Base-by-base conservation (phyloP, 2,329 filamentous ascomycete genomes). In the Tolypocladium inflatum region DNA sequence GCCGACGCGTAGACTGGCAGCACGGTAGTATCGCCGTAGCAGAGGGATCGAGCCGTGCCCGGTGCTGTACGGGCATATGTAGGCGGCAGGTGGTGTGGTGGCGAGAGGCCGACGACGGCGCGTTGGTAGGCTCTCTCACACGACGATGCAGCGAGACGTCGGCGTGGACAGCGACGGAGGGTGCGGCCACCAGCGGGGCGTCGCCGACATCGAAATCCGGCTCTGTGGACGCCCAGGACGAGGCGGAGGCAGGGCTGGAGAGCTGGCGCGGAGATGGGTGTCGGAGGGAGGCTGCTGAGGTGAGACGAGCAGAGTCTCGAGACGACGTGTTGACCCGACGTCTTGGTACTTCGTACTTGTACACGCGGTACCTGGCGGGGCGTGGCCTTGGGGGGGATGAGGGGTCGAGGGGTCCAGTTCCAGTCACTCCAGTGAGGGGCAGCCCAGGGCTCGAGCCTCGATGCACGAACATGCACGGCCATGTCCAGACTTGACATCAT, bases 1-100 rank as follows among this genome's bases (percentile, higher is more conserved):
- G 62, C 66, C 59, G 63, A 60, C 62, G 63, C 62, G 65, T 65
- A 63, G 63, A 60, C 26, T 13, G 30, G 48, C 19, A 51, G 48
- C 19, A 35, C 26, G 2, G 17, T 11, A 19, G 45, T n/a, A 33
- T 33, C 26, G 26, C 30, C 45, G n/a, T 8, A 33, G 45, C 45
- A 33, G 26, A 50, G 17, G 45, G 26, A 50, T 33, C 45, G 30
- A 50, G 45, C 45, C 23, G 43, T 48, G 43, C 23, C 43, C 30
- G 43, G 26, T n/a, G 45, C 26, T n/a, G 45, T 26, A n/a, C 23
- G 15, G 26, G n/a, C 4, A 51, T 35, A 35, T 23, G 19, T 30
- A 35, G 17, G 30, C 30, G 26, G 48, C 48, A 37, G 48, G 48
- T 35, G 30, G 30, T 21, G 48, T 35, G 48, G 48, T 51, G 48